Conservation (phyloP, 345 rosid genomes). For the Salix purpurea region DNA sequence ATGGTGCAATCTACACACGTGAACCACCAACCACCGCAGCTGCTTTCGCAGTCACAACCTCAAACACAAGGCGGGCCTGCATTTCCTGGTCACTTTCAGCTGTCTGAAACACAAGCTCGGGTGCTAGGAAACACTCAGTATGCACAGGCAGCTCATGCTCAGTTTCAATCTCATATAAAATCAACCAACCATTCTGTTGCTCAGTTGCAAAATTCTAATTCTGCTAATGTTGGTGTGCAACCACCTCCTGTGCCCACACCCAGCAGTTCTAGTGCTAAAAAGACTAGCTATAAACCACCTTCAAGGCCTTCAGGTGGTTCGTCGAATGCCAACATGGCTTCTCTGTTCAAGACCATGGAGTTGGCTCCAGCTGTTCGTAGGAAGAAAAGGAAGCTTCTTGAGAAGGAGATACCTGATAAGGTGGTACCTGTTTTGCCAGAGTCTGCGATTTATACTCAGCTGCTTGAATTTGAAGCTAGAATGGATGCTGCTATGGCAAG, state of each 20-base stretch:
- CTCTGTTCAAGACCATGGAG: conserved; percentile 53
- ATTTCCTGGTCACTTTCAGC: conserved; percentile 50
- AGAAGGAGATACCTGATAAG: conserved; percentile 48
- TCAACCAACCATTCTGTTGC: conserved; percentile 17
- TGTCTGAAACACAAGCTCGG: conserved; percentile 47
- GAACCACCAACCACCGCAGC: conserved; percentile 29
- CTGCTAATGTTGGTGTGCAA: conserved; percentile 24
- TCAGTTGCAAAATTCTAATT: conserved; percentile 28
- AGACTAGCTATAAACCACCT: conserved; percentile 44
- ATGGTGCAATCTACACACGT: conserved; percentile 22
- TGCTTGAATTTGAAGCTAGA: conserved; percentile 55
- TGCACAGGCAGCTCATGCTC: conserved; percentile 30
- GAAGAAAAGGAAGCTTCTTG: conserved; percentile 45
- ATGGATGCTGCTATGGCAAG: conserved; percentile 46
- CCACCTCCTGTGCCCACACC: conserved; percentile 38
- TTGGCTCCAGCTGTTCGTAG: conserved; percentile 43
- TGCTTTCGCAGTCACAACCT: conserved; percentile 31
- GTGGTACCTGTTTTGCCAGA: conserved; percentile 49
- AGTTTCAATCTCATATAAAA: conserved; percentile 24
- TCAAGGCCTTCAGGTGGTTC: conserved; percentile 42
- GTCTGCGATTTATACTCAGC: conserved; percentile 44
- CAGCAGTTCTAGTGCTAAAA: conserved; percentile 36
- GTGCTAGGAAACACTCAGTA: conserved; percentile 34
- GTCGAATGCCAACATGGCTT: conserved; percentile 23
- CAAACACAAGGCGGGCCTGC: conserved; percentile 32